Percentiles rank a stretch among this genome's conserved stretches.
Conservation (phyloP, 805 yeast species). For the Wickerhamomyces chambardii region DNA sequence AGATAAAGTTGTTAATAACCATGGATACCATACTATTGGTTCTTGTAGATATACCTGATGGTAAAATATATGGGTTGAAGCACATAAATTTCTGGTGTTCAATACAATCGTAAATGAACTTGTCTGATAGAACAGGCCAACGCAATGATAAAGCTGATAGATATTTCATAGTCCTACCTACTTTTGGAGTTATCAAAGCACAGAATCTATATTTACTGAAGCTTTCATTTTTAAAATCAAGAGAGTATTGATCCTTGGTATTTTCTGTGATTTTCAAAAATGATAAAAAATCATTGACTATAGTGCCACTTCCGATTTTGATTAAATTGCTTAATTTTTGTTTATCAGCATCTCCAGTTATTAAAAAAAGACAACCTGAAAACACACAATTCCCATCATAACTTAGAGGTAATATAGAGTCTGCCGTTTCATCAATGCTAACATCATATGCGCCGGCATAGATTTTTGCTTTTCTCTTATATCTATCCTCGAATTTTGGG, state of each 20-base stretch:
- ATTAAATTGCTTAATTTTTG: constrained; percentile 25
- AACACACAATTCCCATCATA: no score
- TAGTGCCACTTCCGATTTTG: constrained; percentile 31
- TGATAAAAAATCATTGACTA: constrained; percentile 22
- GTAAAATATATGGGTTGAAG: constrained; percentile 52
- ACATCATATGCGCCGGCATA: constrained; percentile 8
- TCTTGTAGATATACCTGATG: constrained; percentile 59
- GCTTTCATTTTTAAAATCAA: constrained; percentile 2
- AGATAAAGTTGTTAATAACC: constrained; percentile 35
- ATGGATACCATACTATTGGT: constrained; percentile 36
- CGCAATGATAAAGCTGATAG: constrained; percentile 71
- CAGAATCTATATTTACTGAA: constrained; percentile 36
- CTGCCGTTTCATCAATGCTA: no score
- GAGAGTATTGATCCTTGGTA: background rate
- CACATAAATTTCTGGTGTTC: constrained; percentile 17
- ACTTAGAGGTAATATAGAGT: no score
- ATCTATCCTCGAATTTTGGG: constrained; percentile 6
- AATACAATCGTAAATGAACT: constrained; percentile 45
- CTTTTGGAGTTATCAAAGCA: constrained; percentile 49
- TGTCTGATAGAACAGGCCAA: constrained; percentile 73
- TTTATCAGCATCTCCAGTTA: constrained; percentile 27
- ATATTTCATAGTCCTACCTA: constrained; percentile 64
- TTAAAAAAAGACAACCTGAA: constrained; percentile 26
- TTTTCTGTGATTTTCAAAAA: constrained; percentile 11
- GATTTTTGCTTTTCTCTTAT: constrained; percentile 8